phyloP scores from a whole-genome alignment of 805 yeast genomes.

The Lipomyces yamadae region DNA sequence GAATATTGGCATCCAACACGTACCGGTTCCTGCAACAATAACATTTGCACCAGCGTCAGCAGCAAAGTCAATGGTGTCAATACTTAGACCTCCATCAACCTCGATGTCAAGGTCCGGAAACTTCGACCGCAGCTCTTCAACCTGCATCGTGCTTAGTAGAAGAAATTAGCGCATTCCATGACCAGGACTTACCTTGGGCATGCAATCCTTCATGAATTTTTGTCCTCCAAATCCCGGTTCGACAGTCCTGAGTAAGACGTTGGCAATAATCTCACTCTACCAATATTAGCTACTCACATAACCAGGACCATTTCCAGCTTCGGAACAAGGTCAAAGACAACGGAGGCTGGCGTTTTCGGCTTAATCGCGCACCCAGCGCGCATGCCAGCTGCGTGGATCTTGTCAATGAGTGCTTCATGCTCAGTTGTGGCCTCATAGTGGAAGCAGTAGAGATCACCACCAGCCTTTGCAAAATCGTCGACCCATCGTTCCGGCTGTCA shows the following conservation, averaged over 20 bases:
- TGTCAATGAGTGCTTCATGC: constrained; percentile 71
- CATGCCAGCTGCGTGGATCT: constrained; percentile 81
- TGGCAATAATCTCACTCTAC: background rate
- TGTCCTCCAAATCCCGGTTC: constrained; percentile 99
- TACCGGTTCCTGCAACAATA: constrained; percentile 83
- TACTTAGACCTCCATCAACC: constrained; percentile 96
- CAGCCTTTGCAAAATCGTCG: constrained; percentile 85
- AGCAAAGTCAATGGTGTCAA: constrained; percentile 80
- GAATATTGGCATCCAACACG: background rate
- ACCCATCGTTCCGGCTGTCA: constrained; percentile 88
- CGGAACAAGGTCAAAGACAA: constrained; percentile 72
- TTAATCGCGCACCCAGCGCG: constrained; percentile 93
- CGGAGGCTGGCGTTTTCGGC: constrained; percentile 90
- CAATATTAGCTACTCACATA: constrained; percentile 53
- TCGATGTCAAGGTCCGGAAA: constrained; percentile 85
- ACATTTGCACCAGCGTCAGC: constrained; percentile 99
- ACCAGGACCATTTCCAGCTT: constrained; percentile 91
- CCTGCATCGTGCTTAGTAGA: constrained; percentile 16
- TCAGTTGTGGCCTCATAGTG: constrained; percentile 85
- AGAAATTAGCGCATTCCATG: background rate
- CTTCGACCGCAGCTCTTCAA: constrained; percentile 68
- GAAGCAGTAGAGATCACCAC: constrained; percentile 95
- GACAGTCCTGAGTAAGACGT: constrained; percentile 58
- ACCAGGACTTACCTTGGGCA: constrained; percentile 70
- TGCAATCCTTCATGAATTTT: constrained; percentile 91